Conservation (phyloP, 2,329 filamentous ascomycete genomes). For the Penicillium corylophilum region DNA sequence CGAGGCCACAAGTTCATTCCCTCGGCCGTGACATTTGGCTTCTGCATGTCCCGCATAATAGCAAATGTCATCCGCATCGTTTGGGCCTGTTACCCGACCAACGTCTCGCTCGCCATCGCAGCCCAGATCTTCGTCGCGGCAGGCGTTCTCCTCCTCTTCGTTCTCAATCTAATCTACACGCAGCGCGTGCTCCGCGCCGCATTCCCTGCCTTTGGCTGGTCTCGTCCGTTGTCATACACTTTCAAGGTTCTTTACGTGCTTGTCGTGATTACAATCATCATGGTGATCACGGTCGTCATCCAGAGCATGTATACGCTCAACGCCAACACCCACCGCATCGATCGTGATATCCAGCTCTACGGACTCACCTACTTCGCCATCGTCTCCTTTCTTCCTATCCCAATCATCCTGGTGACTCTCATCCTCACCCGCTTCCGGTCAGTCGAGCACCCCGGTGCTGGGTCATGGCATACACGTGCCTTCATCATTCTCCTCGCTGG, state of each 20-base stretch:
- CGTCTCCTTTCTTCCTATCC: slow-evolving; percentile 66
- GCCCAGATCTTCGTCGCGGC: slow-evolving; percentile 70
- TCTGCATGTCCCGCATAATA: slow-evolving; percentile 51
- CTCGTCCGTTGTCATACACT: slow-evolving; percentile 47
- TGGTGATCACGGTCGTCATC: slow-evolving; percentile 65
- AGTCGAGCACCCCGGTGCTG: slow-evolving; percentile 65
- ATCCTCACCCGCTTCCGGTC: slow-evolving; percentile 45
- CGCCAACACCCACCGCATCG: slow-evolving; percentile 47
- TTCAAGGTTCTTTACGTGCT: slow-evolving; percentile 62
- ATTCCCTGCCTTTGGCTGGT: slow-evolving; percentile 72
- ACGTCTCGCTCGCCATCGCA: slow-evolving; percentile 53
- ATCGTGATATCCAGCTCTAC: slow-evolving; percentile 65
- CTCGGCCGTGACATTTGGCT: slow-evolving; percentile 47
- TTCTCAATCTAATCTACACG: slow-evolving; percentile 74
- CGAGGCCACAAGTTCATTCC: slow-evolving; percentile 52
- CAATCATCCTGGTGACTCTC: slow-evolving; percentile 52
- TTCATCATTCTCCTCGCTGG: slow-evolving; percentile 60
- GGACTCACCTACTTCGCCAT: slow-evolving; percentile 62
- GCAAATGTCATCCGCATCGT: slow-evolving; percentile 53
- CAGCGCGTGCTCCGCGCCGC: slow-evolving; percentile 73
- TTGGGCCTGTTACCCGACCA: slow-evolving; percentile 51
- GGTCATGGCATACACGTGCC: slow-evolving; percentile 67
- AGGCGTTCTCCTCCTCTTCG: slow-evolving; percentile 71
- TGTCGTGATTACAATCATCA: slow-evolving; percentile 60
- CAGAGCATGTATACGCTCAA: slow-evolving; percentile 67